Base-by-base conservation (phyloP, 139 green algal species). In the Edaphochlamys debaryana region DNA sequence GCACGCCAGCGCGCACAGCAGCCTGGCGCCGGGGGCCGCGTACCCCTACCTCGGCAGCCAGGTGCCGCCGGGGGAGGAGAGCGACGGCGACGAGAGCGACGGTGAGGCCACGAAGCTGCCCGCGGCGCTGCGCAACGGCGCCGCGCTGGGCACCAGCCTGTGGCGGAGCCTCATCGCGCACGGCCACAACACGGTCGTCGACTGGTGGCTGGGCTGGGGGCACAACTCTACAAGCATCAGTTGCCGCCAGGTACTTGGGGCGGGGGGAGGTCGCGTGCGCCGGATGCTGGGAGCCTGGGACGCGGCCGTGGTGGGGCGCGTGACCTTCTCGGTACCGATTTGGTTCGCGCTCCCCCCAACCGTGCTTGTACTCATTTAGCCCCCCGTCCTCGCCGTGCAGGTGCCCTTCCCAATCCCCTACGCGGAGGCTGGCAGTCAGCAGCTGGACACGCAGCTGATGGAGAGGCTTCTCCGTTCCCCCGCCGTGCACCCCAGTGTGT, bases 161-260 rank as follows among this genome's bases (percentile, higher is more conserved):
- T 67, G 71, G 50, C 32, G 36, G 13, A 9, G 50, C 22, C 19
- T 78, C 13, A 25, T 78, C 20, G 45, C 70, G 45, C 70, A 64
- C 32, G 70, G 70, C 32, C 70, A 78, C 48, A 63, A 78, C 70
- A n/a, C 48, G 15, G 6, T 78, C 20, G 40, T 78, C 32, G 70
- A 78, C 70, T 3, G 9, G 17, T 45, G 48, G 0, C n/a, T 78
- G 48, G 45, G 70, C 70, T 78, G 70, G 70, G 48, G 48, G 32
- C 32, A 32, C 6, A 48, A 48, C 45, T 66, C 32, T 2, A 22
- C 70, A 32, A 78, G 48, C 70, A 78, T 78, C 70, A 66, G 48
- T 5, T 78, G 70, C 32, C 70, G 70, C 45, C 58, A 78, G 70
- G 69, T 76, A 42, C 17, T n/a, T n/a, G n/a, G n/a, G n/a, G n/a